Percentiles rank a stretch among this genome's conserved stretches.
Conservation (phyloP, 2,329 filamentous ascomycete genomes). For the Ophiostoma australiae region DNA sequence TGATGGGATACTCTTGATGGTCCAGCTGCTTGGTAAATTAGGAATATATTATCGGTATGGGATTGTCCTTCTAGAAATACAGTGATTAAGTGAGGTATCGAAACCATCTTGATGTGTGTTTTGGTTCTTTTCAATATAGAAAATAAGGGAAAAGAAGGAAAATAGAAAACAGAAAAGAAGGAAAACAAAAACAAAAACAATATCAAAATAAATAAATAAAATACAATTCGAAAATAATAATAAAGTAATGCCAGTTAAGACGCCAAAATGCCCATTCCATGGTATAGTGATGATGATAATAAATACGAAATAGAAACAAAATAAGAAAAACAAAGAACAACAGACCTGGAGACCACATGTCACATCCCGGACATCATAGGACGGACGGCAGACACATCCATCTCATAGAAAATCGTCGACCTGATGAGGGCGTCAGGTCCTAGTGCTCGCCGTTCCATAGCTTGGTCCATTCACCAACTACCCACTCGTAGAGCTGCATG, state of each 20-base stretch:
- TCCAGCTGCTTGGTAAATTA: neutral
- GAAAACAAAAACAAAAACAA: neutral
- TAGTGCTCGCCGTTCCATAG: constrained; percentile 31
- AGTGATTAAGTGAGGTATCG: neutral
- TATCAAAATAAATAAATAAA: neutral
- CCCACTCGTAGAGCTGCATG: constrained; percentile 31
- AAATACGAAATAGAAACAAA: neutral
- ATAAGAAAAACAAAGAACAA: neutral
- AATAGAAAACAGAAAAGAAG: neutral
- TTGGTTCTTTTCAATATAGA: neutral
- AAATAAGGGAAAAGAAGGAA: neutral
- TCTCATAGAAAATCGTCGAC: neutral
- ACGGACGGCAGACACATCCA: neutral
- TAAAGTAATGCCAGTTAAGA: neutral
- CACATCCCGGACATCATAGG: neutral
- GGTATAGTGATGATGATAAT: constrained; percentile 3
- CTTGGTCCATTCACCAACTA: constrained; percentile 31
- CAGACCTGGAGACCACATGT: neutral
- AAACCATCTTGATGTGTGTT: neutral
- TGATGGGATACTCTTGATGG: neutral
- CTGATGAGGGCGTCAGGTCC: neutral
- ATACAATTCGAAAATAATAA: neutral
- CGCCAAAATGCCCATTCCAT: neutral
- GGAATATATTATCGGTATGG: neutral
- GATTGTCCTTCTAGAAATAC: neutral